Percentiles rank a stretch among this genome's conserved stretches.
phyloP scores from a whole-genome alignment of 257 asterid species.

The Catharanthus roseus region DNA sequence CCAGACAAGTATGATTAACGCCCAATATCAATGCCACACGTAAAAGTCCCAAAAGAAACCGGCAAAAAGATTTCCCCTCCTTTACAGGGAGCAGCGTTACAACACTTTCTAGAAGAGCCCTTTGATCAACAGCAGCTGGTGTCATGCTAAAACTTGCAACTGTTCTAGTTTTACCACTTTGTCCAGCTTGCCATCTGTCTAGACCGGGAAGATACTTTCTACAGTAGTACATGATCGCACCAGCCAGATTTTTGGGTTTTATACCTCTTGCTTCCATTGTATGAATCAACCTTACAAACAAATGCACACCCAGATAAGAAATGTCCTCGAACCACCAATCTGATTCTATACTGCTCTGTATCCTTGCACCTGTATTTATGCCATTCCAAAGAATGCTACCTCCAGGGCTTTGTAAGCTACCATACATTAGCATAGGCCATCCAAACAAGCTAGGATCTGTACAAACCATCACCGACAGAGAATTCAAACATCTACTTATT shows the following conservation, averaged over 20 bases:
- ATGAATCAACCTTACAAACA: slow-evolving; percentile 68
- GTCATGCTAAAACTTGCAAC: slow-evolving; percentile 85
- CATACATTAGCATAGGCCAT: slow-evolving; percentile 99
- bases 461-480: slow-evolving; percentile 78
- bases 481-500: slow-evolving; percentile 50
- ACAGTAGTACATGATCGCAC: slow-evolving; percentile 78
- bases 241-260: slow-evolving; percentile 54
- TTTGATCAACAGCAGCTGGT: slow-evolving; percentile 72
- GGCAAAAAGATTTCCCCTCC: slow-evolving; percentile 79
- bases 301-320: slow-evolving; percentile 61
- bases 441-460: slow-evolving; percentile 92
- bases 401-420: slow-evolving; percentile 91
- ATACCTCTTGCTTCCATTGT: slow-evolving; percentile 72
- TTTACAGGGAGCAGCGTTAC: slow-evolving; percentile 62
- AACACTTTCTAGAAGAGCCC: slow-evolving; percentile 61
- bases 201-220: slow-evolving; percentile 83
- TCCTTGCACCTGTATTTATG: slow-evolving; percentile 84
- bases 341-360: slow-evolving; percentile 62
- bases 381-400: slow-evolving; percentile 99
- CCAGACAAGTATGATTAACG: slow-evolving; percentile 51
- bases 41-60: slow-evolving; percentile 71
- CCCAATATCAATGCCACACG: slow-evolving; percentile 82
- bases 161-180: slow-evolving; percentile 46
- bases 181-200: slow-evolving; percentile 82
- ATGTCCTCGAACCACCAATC: slow-evolving; percentile 97